Evolutionary conservation across 306 rosid species (phyloP).

Genomic region (Casuarina equisetifolia): DNA sequence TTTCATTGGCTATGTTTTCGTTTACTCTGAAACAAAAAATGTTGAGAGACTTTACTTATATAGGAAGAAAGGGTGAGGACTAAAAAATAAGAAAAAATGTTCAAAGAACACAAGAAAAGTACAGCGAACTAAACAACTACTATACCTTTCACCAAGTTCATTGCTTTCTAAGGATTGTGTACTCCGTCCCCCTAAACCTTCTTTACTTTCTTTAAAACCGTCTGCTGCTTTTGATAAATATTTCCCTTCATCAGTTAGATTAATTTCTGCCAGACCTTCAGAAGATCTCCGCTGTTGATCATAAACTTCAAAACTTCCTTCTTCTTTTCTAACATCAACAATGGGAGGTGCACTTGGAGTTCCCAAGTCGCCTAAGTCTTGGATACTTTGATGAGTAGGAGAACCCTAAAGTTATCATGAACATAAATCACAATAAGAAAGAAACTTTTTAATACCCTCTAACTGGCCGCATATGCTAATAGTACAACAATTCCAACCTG

Average conservation of each 20-base stretch:
- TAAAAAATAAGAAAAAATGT: neutral
- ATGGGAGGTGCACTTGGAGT: conserved; percentile 99
- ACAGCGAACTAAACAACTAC: conserved; percentile 1
- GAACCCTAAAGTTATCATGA: conserved; percentile 34
- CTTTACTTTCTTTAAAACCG: conserved; percentile 46
- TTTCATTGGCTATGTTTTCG: conserved; percentile 40
- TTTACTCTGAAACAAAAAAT: conserved; percentile 43
- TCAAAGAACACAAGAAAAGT: neutral
- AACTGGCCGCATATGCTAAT: neutral
- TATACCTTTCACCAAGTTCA: conserved; percentile 58
- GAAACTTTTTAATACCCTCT: neutral
- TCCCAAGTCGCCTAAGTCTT: conserved; percentile 61
- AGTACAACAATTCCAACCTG: conserved; percentile 32
- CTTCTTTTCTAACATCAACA: conserved; percentile 33
- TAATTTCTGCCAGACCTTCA: conserved; percentile 33
- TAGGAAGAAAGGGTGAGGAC: conserved; percentile 10
- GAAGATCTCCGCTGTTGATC: conserved; percentile 30
- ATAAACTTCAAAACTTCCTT: conserved; percentile 32
- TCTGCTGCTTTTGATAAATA: conserved; percentile 48
- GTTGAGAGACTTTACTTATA: conserved; percentile 10
- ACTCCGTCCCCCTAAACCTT: conserved; percentile 40
- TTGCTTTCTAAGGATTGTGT: conserved; percentile 26
- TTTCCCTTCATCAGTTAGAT: conserved; percentile 31
- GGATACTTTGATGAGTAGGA: conserved; percentile 34
- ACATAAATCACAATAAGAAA: conserved; percentile 3